Percentiles rank a stretch among this genome's conserved stretches.
These are phyloP conservation scores for Daldinia vernicosa DNA, from an alignment of 495 filamentous ascomycete species.

Conservation along the genomic window DNA sequence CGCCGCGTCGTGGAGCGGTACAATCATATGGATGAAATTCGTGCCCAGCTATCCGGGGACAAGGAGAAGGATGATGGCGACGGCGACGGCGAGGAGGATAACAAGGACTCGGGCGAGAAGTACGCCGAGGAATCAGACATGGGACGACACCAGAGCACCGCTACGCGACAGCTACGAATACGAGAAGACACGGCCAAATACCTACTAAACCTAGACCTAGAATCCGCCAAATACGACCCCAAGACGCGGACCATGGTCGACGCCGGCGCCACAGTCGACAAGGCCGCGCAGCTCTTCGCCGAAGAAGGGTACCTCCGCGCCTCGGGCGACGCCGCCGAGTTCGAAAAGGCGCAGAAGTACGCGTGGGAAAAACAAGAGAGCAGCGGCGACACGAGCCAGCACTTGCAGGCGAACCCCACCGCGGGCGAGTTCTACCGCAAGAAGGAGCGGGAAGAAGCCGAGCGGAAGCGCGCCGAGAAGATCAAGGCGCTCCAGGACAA, in stretches of 20 bases:
- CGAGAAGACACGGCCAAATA: constrained; percentile 99
- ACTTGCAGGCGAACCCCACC: constrained; percentile 96
- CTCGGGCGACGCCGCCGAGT: constrained; percentile 93
- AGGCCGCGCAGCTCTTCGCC: constrained; percentile 85
- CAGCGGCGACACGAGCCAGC: constrained; percentile 73
- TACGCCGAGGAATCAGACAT: constrained; percentile 98
- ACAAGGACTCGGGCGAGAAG: constrained; percentile 67
- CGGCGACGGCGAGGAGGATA: constrained; percentile 61
- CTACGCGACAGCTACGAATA: constrained; percentile 89
- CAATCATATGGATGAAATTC: constrained; percentile 83
- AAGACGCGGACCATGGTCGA: constrained; percentile 97
- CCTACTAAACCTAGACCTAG: constrained; percentile 89
- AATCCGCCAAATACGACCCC: constrained; percentile 97
- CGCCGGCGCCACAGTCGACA: constrained; percentile 81
- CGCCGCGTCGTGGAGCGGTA: constrained; percentile 85
- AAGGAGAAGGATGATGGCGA: constrained; percentile 57
- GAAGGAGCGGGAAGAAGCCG: constrained; percentile 75
- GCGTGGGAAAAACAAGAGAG: constrained; percentile 96
- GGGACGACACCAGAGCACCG: constrained; percentile 86
- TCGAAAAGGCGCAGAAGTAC: constrained; percentile 86
- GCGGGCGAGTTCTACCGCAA: constrained; percentile 85
- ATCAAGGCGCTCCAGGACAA: constrained; percentile 80
- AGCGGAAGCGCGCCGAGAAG: constrained; percentile 71
- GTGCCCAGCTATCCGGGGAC: constrained; percentile 59
- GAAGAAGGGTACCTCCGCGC: constrained; percentile 93